Evolutionary conservation across 1,139 yeast genomes (phyloP), one percentile per base, ranked within the genome.

Genomic region (Magnusiomyces magnusii): DNA sequence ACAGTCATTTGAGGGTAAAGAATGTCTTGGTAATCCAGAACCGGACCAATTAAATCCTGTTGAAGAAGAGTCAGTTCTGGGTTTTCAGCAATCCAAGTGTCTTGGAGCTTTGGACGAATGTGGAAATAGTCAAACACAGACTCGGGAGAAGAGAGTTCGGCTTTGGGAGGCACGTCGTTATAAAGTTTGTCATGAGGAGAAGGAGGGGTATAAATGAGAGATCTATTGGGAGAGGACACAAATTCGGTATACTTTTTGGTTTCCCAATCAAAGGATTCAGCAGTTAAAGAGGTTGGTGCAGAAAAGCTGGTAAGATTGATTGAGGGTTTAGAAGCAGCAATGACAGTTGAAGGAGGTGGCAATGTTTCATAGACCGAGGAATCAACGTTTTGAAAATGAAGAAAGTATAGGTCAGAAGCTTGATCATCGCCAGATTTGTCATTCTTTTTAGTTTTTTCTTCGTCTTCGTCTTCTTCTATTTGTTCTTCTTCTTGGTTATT

Each of bases 1-100:
- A 73, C 71, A 0, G 77, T 74, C 51, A 81, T 78, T 65, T 82
- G 82, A 50, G 95, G 89, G 65, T 79, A 82, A 23, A 83, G 75
- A 5, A 92, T 71, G 69, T 93, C 97, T 64, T 81, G 81, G 71
- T 93, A 92, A 58, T 81, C 80, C 63, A 88, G 77, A 72, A 93
- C 78, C 0, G 92, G 85, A 42, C 83, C 82, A 9, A 86, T 75
- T 1, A 84, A 63, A 47, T 74, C 71, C 51, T 69, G 67, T 58
- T 80, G 83, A 1, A 77, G 61, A 1, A 70, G 67, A 1, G 81
- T 67, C 39, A 78, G 67, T 10, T 17, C 42, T 23, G 60, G 60
- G 34, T n/a, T 69, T 57, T 23, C 60, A 58, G 47, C 25, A 39
- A 34, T 60, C 59, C 59, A 61, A 7, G 60, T 53, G 10, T 36